A percentile compares a stretch with the other conserved stretches of the same genome.
phyloP scores from a whole-genome alignment of 2,329 filamentous ascomycete genomes.

The Aspergillus fructus region DNA sequence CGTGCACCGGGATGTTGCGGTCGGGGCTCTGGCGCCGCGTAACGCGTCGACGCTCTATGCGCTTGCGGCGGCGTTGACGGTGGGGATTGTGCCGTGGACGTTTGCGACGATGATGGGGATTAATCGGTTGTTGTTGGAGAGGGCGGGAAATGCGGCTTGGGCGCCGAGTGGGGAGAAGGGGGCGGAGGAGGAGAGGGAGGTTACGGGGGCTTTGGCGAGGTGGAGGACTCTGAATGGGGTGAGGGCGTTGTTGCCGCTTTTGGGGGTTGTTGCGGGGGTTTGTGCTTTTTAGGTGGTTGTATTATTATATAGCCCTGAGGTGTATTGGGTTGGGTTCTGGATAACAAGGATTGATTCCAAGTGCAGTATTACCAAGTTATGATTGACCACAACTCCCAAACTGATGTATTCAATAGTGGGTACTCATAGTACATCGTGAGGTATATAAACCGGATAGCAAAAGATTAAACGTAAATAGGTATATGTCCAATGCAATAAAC shows the following conservation, averaged over 20 bases:
- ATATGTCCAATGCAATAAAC: background rate
- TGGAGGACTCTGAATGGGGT: constrained; percentile 18
- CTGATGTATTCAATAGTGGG: no score
- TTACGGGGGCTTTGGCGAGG: constrained; percentile 11
- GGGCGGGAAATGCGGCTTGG: background rate
- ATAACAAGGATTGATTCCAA: no score
- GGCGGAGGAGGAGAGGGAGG: constrained; percentile 6
- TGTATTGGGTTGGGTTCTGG: no score
- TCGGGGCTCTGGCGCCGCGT: constrained; percentile 14
- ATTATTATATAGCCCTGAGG: no score
- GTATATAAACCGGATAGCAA: background rate
- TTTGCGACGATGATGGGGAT: constrained; percentile 26
- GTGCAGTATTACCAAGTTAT: background rate
- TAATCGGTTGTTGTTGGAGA: constrained; percentile 28
- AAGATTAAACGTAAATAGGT: background rate
- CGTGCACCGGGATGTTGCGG: constrained; percentile 11
- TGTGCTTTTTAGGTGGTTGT: background rate
- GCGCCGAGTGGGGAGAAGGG: background rate
- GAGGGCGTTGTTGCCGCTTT: constrained; percentile 14
- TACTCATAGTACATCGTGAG: no score
- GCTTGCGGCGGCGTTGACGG: constrained; percentile 27
- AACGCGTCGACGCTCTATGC: constrained; percentile 24
- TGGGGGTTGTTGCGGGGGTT: constrained; percentile 14
- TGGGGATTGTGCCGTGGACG: constrained; percentile 37
- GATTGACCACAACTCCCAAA: background rate